Conservation (phyloP, 331 rosid species). For the Prunus yedoensis region DNA sequence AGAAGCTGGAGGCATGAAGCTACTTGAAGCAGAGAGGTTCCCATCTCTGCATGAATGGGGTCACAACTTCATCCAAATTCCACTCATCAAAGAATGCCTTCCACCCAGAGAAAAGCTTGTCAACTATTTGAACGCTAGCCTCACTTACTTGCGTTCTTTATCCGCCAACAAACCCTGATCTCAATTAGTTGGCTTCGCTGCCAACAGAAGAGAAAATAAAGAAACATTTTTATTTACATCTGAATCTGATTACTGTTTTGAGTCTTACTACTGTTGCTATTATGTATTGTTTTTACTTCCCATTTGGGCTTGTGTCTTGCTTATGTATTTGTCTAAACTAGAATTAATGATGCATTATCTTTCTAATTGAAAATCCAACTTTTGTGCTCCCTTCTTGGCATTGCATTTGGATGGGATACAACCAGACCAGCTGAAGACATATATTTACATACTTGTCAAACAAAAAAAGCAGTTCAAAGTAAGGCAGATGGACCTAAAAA, state of each 20-base stretch:
- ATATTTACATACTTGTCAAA: too few species aligned
- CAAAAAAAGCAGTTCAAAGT: too few species aligned
- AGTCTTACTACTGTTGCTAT: not conserved
- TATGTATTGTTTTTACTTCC: not conserved
- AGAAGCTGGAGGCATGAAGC: conserved; percentile 44
- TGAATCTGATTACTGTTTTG: not conserved
- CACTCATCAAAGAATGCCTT: conserved; percentile 50
- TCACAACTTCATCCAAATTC: conserved; percentile 37
- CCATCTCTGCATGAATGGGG: conserved; percentile 59
- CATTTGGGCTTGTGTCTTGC: not conserved
- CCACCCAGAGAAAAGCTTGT: conserved; percentile 45
- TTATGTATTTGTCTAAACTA: not conserved
- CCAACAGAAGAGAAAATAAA: not conserved
- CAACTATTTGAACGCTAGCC: conserved; percentile 28
- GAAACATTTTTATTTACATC: not conserved
- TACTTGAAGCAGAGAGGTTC: conserved; percentile 38
- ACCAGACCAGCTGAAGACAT: too few species aligned
- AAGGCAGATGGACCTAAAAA: too few species aligned
- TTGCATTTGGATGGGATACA: too few species aligned
- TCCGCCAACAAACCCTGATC: conserved; percentile 23
- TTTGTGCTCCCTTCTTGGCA: too few species aligned
- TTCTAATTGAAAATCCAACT: not conserved
- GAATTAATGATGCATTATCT: not conserved
- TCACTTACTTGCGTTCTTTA: conserved; percentile 38
- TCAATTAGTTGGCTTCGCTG: not conserved